phyloP scores from a whole-genome alignment of 768 basidiomycete species.

The Thelephora aurantiotincta region DNA sequence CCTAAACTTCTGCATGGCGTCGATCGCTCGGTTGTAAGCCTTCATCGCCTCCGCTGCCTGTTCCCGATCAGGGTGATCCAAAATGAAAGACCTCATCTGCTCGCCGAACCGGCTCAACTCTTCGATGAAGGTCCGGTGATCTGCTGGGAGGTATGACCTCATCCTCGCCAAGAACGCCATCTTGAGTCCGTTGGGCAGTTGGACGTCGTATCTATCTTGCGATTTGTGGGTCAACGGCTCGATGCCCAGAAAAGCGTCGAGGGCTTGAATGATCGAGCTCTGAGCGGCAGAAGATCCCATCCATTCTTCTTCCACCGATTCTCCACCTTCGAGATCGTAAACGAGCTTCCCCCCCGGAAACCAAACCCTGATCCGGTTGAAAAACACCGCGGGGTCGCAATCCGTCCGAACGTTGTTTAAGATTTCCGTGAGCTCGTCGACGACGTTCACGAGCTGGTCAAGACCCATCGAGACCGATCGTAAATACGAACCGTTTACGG shows the following conservation, averaged over 20 bases:
- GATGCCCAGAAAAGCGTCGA: background rate
- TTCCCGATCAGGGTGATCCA: background rate
- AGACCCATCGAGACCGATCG: background rate
- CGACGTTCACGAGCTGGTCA: background rate
- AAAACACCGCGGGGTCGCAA: background rate
- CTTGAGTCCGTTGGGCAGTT: background rate
- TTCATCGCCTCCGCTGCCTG: background rate
- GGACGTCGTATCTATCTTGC: background rate
- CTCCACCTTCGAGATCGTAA: background rate
- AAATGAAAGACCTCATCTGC: background rate
- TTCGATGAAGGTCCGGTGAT: background rate
- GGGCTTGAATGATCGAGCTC: background rate
- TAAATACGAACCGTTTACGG: background rate
- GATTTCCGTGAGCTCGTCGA: background rate
- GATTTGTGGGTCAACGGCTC: background rate
- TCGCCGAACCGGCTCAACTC: background rate
- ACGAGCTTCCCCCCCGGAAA: background rate
- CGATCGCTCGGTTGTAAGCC: background rate
- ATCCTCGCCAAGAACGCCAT: background rate
- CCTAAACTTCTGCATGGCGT: background rate
- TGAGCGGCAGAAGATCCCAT: background rate
- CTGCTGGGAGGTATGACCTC: background rate
- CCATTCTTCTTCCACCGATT: background rate
- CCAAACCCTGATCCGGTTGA: background rate
- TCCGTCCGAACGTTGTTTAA: background rate